Evolutionary conservation across 805 yeast genomes (phyloP).

Genomic region (Nakazawaea siamensis): DNA sequence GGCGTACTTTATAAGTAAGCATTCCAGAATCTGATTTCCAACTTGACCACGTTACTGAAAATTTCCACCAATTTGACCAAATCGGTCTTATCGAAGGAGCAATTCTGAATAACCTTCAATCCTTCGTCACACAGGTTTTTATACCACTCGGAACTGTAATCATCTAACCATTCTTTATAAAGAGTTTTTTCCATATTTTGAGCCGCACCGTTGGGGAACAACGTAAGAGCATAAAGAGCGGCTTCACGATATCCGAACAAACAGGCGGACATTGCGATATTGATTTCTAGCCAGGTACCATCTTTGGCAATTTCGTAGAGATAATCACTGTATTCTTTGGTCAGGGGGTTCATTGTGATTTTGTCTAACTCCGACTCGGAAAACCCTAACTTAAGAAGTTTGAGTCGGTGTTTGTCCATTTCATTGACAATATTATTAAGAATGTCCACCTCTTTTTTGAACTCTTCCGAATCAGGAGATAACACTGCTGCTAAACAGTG

Average conservation of each 20-base stretch:
- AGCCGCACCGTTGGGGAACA: neutral
- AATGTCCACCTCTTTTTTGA: constrained; percentile 41
- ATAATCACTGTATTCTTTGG: constrained; percentile 54
- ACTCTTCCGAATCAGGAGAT: constrained; percentile 46
- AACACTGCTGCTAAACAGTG: constrained; percentile 57
- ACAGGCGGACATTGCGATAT: constrained; percentile 69
- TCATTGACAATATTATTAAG: constrained; percentile 47
- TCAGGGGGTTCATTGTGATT: constrained; percentile 45
- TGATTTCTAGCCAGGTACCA: constrained; percentile 55
- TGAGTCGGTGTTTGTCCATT: constrained; percentile 43
- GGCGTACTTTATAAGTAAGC: constrained; percentile 15
- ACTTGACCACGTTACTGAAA: constrained; percentile 46
- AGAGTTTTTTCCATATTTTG: constrained; percentile 8
- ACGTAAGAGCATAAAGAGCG: constrained; percentile 23
- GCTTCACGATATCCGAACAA: constrained; percentile 65
- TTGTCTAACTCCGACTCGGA: constrained; percentile 29
- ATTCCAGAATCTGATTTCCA: constrained; percentile 69
- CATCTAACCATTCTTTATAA: constrained; percentile 50
- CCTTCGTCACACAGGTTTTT: constrained; percentile 45
- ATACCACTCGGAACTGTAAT: constrained; percentile 55
- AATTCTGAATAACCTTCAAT: constrained; percentile 33
- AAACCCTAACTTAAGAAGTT: constrained; percentile 35
- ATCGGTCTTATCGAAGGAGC: constrained; percentile 23
- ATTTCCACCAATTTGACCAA: constrained; percentile 45
- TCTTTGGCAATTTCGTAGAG: constrained; percentile 42